Base-by-base conservation (phyloP, 805 yeast genomes). In the Dipodascus albidus region DNA sequence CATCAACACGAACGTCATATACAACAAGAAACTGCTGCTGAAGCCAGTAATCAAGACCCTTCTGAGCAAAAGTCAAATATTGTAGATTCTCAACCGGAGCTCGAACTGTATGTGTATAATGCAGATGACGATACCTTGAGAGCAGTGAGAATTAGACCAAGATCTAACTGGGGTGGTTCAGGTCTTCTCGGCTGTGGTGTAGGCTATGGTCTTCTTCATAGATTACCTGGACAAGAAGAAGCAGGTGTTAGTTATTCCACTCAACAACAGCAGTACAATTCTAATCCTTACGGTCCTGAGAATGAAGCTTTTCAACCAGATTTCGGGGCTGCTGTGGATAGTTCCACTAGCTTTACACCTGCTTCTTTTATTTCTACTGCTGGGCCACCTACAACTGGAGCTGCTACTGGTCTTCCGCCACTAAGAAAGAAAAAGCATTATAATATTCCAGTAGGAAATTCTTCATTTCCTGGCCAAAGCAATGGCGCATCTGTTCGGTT, bases 131-230 rank as follows among this genome's bases (percentile, higher is more conserved):
- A 91, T 64, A 76, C 85, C 14, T 82, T 88, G 42, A 77, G 99
- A 60, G 96, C 96, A 0, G 90, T 91, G 2, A 81, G 86, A 0
- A 87, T 90, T n/a, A 73, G 78, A 52, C 85, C 87, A 2, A 71
- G 76, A n/a, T 75, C 76, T n/a, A 67, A 71, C 17, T 86, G 93
- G 88, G 87, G 89, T n/a, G 88, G 90, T 15, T 77, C 73, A 58
- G 96, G 96, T 1, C 72, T 88, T 38, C 70, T 91, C 38, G 99
- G 99, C 1, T 89, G 96, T 69, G 95, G 90, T 58, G 95, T 91
- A 19, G 98, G 97, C 0, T 90, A 89, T 62, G 99, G 99, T 0
- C 74, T 85, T 51, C 71, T 91, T 51, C 98, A 91, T 64, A 72
- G 93, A 56, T 17, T 38, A n/a, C 44, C 44, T n/a, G 44, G 44